Evolutionary conservation across 352 stramenopile species (phyloP).

Genomic region (Globisporangium abappressorium): DNA sequence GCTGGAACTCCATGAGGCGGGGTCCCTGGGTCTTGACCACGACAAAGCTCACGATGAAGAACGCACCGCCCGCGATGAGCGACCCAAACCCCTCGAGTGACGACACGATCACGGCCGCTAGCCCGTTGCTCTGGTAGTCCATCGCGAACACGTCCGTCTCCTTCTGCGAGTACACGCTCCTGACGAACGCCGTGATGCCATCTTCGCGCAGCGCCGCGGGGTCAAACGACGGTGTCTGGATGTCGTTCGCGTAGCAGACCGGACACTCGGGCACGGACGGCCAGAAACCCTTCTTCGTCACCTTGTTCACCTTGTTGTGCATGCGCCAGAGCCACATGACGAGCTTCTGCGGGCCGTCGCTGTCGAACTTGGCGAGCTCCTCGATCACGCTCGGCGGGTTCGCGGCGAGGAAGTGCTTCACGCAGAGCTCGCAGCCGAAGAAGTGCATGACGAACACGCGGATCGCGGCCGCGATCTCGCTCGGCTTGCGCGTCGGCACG

Average conservation of each 20-base stretch:
- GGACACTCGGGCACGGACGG: slow-evolving; percentile 49
- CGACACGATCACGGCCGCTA: slow-evolving; percentile 32
- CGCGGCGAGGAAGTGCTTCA: slow-evolving; percentile 63
- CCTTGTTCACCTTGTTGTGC: slow-evolving; percentile 84
- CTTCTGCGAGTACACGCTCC: slow-evolving; percentile 47
- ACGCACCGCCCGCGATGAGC: slow-evolving; percentile 5
- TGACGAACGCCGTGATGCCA: slow-evolving; percentile 52
- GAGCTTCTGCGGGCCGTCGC: slow-evolving; percentile 36
- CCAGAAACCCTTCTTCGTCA: slow-evolving; percentile 68
- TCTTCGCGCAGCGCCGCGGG: slow-evolving; percentile 41
- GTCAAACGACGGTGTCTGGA: slow-evolving; percentile 46
- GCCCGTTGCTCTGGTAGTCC: slow-evolving; percentile 44
- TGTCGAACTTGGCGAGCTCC: slow-evolving; percentile 34
- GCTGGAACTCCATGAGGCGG: slow-evolving; percentile 20
- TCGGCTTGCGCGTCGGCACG: slow-evolving; percentile 44
- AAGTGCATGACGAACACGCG: slow-evolving; percentile 76
- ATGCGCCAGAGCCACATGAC: slow-evolving; percentile 78
- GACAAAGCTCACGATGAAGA: slow-evolving; percentile 20
- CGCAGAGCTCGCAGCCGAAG: slow-evolving; percentile 79
- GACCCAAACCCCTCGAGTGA: slow-evolving; percentile 39
- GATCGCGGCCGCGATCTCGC: slow-evolving; percentile 54
- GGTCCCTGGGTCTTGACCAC: slow-evolving; percentile 22
- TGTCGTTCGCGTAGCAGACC: slow-evolving; percentile 57
- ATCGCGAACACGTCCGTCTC: slow-evolving; percentile 49
- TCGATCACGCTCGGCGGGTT: slow-evolving; percentile 63